These are phyloP conservation scores for Mycena metata DNA, from an alignment of 768 basidiomycete species.

Conservation along the genomic window DNA sequence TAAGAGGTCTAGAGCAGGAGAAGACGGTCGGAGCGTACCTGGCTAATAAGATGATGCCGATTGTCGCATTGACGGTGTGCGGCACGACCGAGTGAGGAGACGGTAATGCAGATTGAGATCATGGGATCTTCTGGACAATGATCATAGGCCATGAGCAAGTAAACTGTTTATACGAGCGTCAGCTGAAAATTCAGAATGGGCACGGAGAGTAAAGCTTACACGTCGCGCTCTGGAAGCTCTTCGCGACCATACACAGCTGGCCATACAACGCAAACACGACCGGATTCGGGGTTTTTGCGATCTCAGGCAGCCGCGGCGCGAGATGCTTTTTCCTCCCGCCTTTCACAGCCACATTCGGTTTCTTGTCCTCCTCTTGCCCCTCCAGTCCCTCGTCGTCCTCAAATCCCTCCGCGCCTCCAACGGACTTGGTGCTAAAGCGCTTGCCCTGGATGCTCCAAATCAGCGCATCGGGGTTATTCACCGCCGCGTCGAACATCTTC, in stretches of 20 bases:
- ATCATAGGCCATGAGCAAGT: conserved; percentile 90
- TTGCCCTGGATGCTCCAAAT: conserved; percentile 72
- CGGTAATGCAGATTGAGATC: conserved; percentile 84
- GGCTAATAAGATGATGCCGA: conserved; percentile 87
- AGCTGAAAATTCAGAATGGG: not conserved
- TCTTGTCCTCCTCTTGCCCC: conserved; percentile 44
- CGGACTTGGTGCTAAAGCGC: conserved; percentile 57
- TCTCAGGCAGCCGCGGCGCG: conserved; percentile 43
- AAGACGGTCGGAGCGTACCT: conserved; percentile 45
- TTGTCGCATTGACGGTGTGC: conserved; percentile 97
- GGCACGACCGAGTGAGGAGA: conserved; percentile 89
- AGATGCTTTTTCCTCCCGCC: conserved; percentile 13
- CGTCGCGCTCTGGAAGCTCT: conserved; percentile 91
- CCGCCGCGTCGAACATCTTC: conserved; percentile 74
- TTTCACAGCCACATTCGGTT: conserved; percentile 27
- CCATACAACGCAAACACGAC: conserved; percentile 83
- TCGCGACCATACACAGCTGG: conserved; percentile 84
- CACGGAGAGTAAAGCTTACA: conserved; percentile 65
- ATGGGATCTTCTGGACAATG: conserved; percentile 87
- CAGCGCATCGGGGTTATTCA: conserved; percentile 70
- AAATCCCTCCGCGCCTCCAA: conserved; percentile 52
- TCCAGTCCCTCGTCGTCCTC: conserved; percentile 57
- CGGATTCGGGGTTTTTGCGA: conserved; percentile 81
- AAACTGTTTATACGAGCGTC: conserved; percentile 66
- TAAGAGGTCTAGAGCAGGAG: not conserved